Evolutionary conservation across 2,329 filamentous ascomycete species (phyloP), one percentile per base, ranked within the genome.

Genomic region (Aureobasidium uvarum): DNA sequence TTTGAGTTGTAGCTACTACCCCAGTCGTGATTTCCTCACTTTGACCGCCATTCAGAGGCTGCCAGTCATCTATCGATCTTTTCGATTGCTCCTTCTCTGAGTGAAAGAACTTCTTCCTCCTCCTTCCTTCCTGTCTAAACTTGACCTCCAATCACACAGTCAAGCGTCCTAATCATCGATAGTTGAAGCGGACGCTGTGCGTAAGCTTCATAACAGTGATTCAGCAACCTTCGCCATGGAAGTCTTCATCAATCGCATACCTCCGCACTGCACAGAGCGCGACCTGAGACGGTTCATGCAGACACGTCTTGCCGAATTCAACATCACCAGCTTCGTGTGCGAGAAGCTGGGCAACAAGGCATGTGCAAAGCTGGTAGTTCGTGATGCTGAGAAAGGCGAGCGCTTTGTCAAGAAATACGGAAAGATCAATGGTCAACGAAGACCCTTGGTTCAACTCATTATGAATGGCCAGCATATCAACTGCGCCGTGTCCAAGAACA

Each of bases 291-390:
- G 75, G 0, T 79, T 76, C 54, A 75, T 85, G 16, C 71, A 73
- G 20, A 72, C 74, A 0, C 71, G 73, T 16, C 71, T 85, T 7
- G 67, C 62, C 41, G 65, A 70, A 1, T 76, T 81, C 8, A 72
- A 72, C 1, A 79, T 84, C 64, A 60, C 74, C 4, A 71, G 74
- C 36, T 83, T 77, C 67, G 73, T 81, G 52, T 78, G 78, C 52
- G 74, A 79, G 38, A 84, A 84, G 68, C 71, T 75, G 4, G 70
- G 67, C 16, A 72, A 70, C 39, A 81, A 79, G 64, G 67, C 68
- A 5, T 77, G 75, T 68, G 84, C 79, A 0, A 76, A 74, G 14
- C 68, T 85, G 46, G 83, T 82, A 0, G 77, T 85, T 25, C 75
- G 81, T 1, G 74, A 77, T 63, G 25, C 55, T 1, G 59, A 68